These are phyloP conservation scores for Achaetomiella virescens DNA, from an alignment of 495 filamentous ascomycete species.

Conservation along the genomic window DNA sequence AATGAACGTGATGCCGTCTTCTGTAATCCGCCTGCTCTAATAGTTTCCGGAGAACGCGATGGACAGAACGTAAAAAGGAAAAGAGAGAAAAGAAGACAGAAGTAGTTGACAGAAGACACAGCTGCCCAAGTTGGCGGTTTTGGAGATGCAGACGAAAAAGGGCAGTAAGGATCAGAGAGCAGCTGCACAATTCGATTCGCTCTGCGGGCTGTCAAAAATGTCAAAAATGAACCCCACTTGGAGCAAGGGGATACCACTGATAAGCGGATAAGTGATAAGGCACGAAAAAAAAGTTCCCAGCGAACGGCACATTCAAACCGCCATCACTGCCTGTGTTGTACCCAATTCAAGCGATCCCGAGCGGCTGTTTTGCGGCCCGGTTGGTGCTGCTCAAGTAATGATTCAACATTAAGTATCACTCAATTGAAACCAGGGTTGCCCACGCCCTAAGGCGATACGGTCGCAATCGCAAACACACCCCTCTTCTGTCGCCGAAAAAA, in stretches of 20 bases:
- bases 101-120: too few relatives aligned
- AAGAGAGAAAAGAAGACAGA: too few relatives aligned
- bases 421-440: neutral
- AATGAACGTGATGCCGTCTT: too few relatives aligned
- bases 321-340: neutral
- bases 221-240: neutral
- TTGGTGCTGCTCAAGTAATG: neutral
- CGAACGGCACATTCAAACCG: neutral
- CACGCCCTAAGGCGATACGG: neutral
- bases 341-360: neutral
- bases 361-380: neutral
- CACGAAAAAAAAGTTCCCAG: conserved; percentile 19
- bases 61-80: too few relatives aligned
- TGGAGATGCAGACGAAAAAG: neutral
- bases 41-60: too few relatives aligned
- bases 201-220: neutral
- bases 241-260: conserved; percentile 4
- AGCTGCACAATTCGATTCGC: neutral
- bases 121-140: too few relatives aligned
- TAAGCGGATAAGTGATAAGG: conserved; percentile 34
- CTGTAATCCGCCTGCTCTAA: too few relatives aligned
- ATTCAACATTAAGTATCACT: neutral
- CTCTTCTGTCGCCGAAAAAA: neutral
- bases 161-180: neutral
- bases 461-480: neutral